Conservation (phyloP, 2,329 filamentous ascomycete genomes). For the Fusarium nematophilum region DNA sequence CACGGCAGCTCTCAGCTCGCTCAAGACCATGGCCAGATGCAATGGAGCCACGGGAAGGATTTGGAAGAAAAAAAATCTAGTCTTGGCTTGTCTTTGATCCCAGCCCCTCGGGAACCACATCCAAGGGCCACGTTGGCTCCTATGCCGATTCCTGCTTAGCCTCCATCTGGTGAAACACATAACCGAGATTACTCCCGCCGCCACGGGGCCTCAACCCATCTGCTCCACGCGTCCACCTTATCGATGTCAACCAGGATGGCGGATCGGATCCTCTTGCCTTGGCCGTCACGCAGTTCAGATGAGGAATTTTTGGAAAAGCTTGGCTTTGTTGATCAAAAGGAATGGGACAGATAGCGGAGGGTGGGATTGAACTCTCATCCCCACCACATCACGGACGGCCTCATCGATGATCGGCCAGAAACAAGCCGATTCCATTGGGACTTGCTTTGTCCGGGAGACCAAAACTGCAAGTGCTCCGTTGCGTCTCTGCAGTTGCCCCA, state of each 20-base stretch:
- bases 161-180: conserved; percentile 41
- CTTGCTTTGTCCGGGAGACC: no score
- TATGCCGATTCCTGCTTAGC: conserved; percentile 39
- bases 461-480: no score
- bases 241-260: conserved; percentile 21
- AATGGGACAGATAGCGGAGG: conserved; percentile 12
- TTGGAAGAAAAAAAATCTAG: conserved; percentile 6
- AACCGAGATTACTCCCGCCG: conserved; percentile 52
- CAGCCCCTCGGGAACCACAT: conserved; percentile 29
- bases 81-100: conserved; percentile 33
- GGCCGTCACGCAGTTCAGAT: conserved; percentile 21
- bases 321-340: conserved; percentile 17
- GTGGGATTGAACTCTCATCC: conserved; percentile 14
- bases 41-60: no score
- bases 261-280: conserved; percentile 25
- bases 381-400: no score
- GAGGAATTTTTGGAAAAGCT: conserved; percentile 34
- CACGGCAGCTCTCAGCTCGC: not conserved
- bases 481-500: conserved; percentile 15
- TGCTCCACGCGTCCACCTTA: conserved; percentile 35
- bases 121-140: conserved; percentile 42
- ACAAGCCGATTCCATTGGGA: conserved; percentile 10
- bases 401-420: conserved; percentile 3
- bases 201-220: conserved; percentile 32
- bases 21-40: conserved; percentile 5